These are phyloP conservation scores for Fusarium sp. DNA, from an alignment of 2,329 filamentous ascomycete genomes.

Conservation along the genomic window DNA sequence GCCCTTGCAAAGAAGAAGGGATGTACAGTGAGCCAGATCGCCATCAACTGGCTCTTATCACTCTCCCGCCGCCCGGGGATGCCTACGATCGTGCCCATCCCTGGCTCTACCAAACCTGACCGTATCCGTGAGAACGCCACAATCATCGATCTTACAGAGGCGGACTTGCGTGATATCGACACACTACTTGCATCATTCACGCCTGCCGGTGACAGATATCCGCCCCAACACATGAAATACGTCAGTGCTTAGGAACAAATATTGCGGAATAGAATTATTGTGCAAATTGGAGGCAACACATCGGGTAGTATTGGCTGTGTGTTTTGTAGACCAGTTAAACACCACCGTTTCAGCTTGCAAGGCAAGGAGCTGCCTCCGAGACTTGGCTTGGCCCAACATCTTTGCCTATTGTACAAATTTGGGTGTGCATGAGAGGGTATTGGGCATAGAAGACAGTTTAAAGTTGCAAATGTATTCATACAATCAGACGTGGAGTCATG, in stretches of 20 bases:
- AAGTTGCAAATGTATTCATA: background rate
- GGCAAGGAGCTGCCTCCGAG: background rate
- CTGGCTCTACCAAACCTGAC: constrained; percentile 66
- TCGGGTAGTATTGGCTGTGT: background rate
- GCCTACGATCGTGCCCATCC: constrained; percentile 71
- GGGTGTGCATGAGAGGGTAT: background rate
- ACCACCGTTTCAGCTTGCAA: background rate
- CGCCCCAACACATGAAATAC: constrained; percentile 38
- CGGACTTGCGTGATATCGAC: constrained; percentile 63
- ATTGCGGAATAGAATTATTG: background rate
- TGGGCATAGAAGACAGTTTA: background rate
- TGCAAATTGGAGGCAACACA: background rate
- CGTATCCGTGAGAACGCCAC: constrained; percentile 70
- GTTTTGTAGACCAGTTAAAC: background rate
- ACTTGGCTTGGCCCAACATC: background rate
- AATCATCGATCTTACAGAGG: constrained; percentile 57
- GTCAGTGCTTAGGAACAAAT: constrained; percentile 17
- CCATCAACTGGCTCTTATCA: constrained; percentile 69
- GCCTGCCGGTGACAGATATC: constrained; percentile 60
- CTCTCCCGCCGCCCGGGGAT: constrained; percentile 61
- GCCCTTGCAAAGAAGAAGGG: constrained; percentile 67
- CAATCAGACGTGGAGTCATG: constrained; percentile 11
- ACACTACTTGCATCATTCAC: constrained; percentile 58
- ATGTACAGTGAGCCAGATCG: constrained; percentile 70
- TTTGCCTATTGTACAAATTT: background rate